A percentile compares a stretch with the other conserved stretches of the same genome.
These are phyloP conservation scores for Colletotrichum siamense DNA, from an alignment of 2,329 filamentous ascomycete species.

Conservation along the genomic window DNA sequence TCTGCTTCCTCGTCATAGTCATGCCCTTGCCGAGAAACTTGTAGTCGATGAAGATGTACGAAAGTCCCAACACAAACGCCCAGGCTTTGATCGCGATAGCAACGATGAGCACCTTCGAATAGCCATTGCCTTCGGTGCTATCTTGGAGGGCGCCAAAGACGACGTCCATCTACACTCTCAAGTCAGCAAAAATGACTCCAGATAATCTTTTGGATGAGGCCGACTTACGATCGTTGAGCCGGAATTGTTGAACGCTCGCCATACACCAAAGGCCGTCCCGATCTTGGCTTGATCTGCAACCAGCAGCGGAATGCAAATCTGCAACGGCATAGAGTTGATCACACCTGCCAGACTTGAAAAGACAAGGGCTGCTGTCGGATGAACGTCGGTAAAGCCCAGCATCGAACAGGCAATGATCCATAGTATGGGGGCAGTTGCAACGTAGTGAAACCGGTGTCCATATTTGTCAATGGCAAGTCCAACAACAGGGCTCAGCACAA, in stretches of 20 bases:
- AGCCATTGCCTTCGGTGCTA: slow-evolving; percentile 23
- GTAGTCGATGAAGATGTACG: slow-evolving; percentile 26
- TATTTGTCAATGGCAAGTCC: slow-evolving; percentile 27
- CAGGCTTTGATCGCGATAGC: slow-evolving; percentile 25
- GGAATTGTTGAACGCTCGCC: slow-evolving; percentile 28
- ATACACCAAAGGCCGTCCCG: slow-evolving; percentile 27
- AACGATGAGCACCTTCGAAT: slow-evolving; percentile 21
- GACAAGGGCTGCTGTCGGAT: slow-evolving; percentile 25
- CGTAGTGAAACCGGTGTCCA: slow-evolving; percentile 27
- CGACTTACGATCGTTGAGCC: slow-evolving; percentile 26
- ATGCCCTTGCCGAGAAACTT: slow-evolving; percentile 24
- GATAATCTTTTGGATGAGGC: not conserved
- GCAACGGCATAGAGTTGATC: slow-evolving; percentile 28
- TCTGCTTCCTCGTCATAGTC: slow-evolving; percentile 24
- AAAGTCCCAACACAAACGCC: slow-evolving; percentile 22
- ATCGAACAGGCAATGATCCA: slow-evolving; percentile 25
- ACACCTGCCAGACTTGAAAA: slow-evolving; percentile 24
- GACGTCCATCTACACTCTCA: slow-evolving; percentile 25
- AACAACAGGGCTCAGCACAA: slow-evolving; percentile 24
- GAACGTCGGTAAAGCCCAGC: slow-evolving; percentile 26
- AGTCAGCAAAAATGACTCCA: not conserved
- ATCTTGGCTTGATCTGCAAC: slow-evolving; percentile 28
- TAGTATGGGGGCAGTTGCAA: slow-evolving; percentile 25
- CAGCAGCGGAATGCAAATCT: slow-evolving; percentile 27
- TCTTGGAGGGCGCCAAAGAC: slow-evolving; percentile 28